Evolutionary conservation across 2,329 filamentous ascomycete species (phyloP), one percentile per base, ranked within the genome.

Genomic region (Aspergillus puulaauensis): DNA sequence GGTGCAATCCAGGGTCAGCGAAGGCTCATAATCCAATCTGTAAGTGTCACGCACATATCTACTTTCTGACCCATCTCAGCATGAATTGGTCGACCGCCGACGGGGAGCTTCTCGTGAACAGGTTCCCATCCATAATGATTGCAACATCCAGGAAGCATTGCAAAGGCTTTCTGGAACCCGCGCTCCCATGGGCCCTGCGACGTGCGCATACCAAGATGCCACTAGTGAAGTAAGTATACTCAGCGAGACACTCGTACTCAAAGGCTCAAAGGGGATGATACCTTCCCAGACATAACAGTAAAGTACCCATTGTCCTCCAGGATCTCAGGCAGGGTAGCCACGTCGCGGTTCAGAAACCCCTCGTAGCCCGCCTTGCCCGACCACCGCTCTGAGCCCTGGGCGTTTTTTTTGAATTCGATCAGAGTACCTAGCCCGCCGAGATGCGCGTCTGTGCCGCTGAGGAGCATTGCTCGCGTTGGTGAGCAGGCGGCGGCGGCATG

Each of bases 401-500:
- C 33, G 47, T 23, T 15, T 21, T 43, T n/a, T n/a, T 52, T 52
- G 14, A 17, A 43, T 31, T 52, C 49, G 6, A 52, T 52, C 68
- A 74, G 65, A 2, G 61, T 58, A 2, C 73, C 72, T 1, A 75
- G 48, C 3, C 72, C 71, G 33, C 68, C 69, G 50, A 74, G 68
- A 43, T 73, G 69, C 35, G 67, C 52, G 55, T 72, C 68, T 6
- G 73, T 75, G 12, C 74, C 73, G 15, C 64, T 68, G 17, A 76
- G 59, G 1, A 75, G 61, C 73, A 74, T 74, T 1, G 71, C 65
- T 23, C 72, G 55, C 0, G 71, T 73, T 4, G 72, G 72, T 2
- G 82, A 85, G 69, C 83, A 86, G 37, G 83, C 83, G 1, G 83
- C 79, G 0, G 84, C 83, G 2, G 82, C 80, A 65, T 86, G 84